Percentiles rank a stretch among this genome's conserved stretches.
phyloP scores from a whole-genome alignment of 2,329 filamentous ascomycete genomes.

The Ophiostoma tasmaniense region DNA sequence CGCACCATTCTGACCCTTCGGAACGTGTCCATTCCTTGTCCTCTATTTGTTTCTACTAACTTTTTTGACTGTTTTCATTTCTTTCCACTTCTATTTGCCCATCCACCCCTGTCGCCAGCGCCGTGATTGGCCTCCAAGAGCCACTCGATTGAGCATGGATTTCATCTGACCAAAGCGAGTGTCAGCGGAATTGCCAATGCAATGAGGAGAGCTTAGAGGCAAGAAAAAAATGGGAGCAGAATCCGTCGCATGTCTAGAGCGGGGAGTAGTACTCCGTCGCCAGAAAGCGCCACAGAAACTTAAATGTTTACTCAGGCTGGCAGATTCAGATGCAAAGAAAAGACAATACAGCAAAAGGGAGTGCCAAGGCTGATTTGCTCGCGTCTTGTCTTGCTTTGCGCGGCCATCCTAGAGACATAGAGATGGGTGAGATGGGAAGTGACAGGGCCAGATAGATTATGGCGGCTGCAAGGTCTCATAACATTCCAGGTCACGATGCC shows the following conservation, averaged over 20 bases:
- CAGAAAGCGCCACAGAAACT: slow-evolving; percentile 13
- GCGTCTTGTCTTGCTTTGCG: not conserved
- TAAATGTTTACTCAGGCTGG: too few species aligned
- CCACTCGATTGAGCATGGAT: slow-evolving; percentile 8
- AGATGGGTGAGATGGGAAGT: not conserved
- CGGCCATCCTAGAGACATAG: not conserved
- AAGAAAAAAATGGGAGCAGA: not conserved
- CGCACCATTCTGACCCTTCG: slow-evolving; percentile 16
- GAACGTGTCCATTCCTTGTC: slow-evolving; percentile 6
- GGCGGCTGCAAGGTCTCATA: not conserved
- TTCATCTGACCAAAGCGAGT: slow-evolving; percentile 18
- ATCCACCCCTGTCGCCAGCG: slow-evolving; percentile 4
- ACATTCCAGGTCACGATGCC: not conserved
- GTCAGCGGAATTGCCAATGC: slow-evolving; percentile 19
- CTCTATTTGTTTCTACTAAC: not conserved
- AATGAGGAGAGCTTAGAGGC: not conserved
- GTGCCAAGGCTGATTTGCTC: not conserved
- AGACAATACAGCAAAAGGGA: not conserved
- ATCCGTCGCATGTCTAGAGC: not conserved
- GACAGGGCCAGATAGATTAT: not conserved
- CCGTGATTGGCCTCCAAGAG: slow-evolving; percentile 15
- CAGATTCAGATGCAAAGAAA: too few species aligned
- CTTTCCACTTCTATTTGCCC: not conserved
- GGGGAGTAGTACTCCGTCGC: not conserved
- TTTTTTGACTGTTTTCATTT: not conserved